Base-by-base conservation (phyloP, 495 filamentous ascomycete genomes). In the Podospora sp. region DNA sequence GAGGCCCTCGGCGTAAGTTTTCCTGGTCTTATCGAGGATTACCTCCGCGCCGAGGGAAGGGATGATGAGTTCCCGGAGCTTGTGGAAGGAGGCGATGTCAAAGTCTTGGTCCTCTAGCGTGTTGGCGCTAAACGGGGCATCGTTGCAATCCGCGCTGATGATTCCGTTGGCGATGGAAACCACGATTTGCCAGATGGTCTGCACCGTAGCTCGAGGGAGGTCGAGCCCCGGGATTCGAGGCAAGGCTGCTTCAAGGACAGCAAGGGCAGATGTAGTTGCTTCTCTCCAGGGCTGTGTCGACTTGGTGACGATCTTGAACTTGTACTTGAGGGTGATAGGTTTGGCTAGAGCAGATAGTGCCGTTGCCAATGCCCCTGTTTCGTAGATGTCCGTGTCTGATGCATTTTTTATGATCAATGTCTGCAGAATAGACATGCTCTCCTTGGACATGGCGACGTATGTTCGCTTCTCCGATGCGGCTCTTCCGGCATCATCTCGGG, bases 381-480 rank as follows among this genome's bases (percentile, higher is more conserved):
- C 78, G 71, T 93, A 92, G 2, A 94, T 85, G 56, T 91, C 86
- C 29, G 75, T 69, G 52, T 90, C 88, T 11, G 82, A 78, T 5
- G 88, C 87, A 63, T 92, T 87, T 20, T 84, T 79, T 21, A 87
- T 72, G 21, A 93, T 79, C 27, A 94, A 83, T 59, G 79, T 82
- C 70, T 89, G 83, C 0, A 94, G 75, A 36, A 93, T 82, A 18
- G 83, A 81, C 80, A 96, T 95, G 55, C 88, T 84, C 22, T 87
- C 83, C 73, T 90, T 92, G 0, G 93, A 93, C 72, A 98, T 86
- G 20, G 95, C 93, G 58, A 99, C 87, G 73, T 91, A 97, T 1
- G 91, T 93, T 2, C 90, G 88, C 67, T 82, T 85, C 64, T 78
- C 76, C 1, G 76, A 58, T 5, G 70, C 69, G 3, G 76, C 78